Conservation (phyloP, 2,329 filamentous ascomycete species). For the Penicillium griseofulvum region DNA sequence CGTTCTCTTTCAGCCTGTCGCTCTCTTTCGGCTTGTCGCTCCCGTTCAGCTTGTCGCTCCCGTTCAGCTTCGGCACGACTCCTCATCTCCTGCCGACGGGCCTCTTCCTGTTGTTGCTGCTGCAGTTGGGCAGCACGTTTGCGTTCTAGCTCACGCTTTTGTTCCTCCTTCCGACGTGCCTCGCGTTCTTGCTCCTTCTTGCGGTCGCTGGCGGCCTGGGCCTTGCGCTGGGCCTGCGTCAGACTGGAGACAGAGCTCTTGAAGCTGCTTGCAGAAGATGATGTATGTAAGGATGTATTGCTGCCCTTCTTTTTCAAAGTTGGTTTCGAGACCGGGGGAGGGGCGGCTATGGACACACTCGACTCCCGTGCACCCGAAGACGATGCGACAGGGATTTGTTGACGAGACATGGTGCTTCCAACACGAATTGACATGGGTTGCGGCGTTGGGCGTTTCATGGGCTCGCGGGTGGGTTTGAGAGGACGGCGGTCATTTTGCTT, state of each 20-base stretch:
- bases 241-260: constrained; percentile 62
- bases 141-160: constrained; percentile 76
- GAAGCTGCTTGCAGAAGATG: constrained; percentile 56
- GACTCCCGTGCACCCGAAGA: constrained; percentile 59
- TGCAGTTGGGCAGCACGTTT: constrained; percentile 61
- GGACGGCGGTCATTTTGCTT: constrained; percentile 44
- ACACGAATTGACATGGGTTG: constrained; percentile 51
- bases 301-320: constrained; percentile 63
- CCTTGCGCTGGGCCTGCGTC: constrained; percentile 65
- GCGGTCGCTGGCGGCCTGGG: constrained; percentile 70
- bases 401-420: constrained; percentile 47
- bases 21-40: background rate
- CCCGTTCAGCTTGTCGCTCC: constrained; percentile 44
- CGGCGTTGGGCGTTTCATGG: constrained; percentile 45
- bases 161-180: constrained; percentile 76
- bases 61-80: constrained; percentile 58
- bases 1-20: constrained; percentile 43
- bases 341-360: constrained; percentile 45
- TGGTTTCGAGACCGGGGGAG: constrained; percentile 45
- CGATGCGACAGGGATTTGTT: constrained; percentile 41
- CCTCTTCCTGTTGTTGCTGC: constrained; percentile 54
- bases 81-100: constrained; percentile 60
- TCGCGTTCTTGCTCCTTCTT: constrained; percentile 72
- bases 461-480: constrained; percentile 44
- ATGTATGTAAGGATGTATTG: constrained; percentile 60